A percentile compares a stretch with the other conserved stretches of the same genome.
Conservation (phyloP, 345 rosid genomes). For the Brassica carinata region DNA sequence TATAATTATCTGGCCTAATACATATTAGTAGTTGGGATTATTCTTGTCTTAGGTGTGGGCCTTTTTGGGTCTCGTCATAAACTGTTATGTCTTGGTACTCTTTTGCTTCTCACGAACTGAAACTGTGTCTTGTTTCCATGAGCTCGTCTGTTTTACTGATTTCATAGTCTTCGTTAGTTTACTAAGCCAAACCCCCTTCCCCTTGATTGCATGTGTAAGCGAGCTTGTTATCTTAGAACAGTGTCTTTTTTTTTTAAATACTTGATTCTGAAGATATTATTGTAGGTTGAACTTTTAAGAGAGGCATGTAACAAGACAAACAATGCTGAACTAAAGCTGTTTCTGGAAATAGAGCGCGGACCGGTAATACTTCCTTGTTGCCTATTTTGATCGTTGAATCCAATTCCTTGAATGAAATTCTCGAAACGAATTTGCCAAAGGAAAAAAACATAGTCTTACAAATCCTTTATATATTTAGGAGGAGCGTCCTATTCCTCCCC, state of each 20-base stretch:
- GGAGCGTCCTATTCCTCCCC: conserved; percentile 61
- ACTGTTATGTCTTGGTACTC: conserved; percentile 3
- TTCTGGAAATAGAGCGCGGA: conserved; percentile 85
- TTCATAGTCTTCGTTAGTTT: background rate
- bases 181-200: conserved; percentile 11
- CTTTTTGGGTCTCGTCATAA: conserved; percentile 5
- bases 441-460: conserved; percentile 11
- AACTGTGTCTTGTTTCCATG: background rate
- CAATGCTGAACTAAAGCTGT: conserved; percentile 83
- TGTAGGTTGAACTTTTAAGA: conserved; percentile 90
- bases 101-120: conserved; percentile 4
- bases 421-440: conserved; percentile 3
- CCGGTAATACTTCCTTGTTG: conserved; percentile 50
- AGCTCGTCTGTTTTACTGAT: background rate
- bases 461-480: conserved; percentile 54
- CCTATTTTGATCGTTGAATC: conserved; percentile 7
- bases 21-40: conserved; percentile 3
- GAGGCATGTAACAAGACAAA: conserved; percentile 76
- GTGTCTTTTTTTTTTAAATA: background rate
- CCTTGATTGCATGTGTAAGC: background rate
- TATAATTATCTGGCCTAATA: conserved; percentile 10
- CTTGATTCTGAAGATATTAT: conserved; percentile 10
- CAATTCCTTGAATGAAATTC: conserved; percentile 4
- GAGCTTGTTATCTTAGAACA: conserved; percentile 1
- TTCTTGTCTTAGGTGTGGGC: conserved; percentile 13